These are phyloP conservation scores for Aspergillus latus DNA, from an alignment of 2,329 filamentous ascomycete genomes.

Conservation along the genomic window DNA sequence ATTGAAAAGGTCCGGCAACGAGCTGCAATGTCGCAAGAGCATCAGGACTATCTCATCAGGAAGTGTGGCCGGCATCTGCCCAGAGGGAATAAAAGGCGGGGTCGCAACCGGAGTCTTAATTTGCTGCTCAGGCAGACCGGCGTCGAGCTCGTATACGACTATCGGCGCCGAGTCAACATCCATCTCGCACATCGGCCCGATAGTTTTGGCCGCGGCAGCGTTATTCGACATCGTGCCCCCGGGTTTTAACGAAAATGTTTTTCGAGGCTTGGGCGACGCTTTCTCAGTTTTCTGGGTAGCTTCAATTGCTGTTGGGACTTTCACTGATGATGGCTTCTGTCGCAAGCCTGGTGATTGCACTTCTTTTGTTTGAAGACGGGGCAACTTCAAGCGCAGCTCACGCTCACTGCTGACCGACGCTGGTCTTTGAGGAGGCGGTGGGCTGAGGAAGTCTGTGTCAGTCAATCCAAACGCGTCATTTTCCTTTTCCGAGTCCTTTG, in stretches of 20 bases:
- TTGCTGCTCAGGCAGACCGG: slow-evolving; percentile 22
- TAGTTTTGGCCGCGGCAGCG: slow-evolving; percentile 13
- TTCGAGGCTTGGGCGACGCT: not conserved
- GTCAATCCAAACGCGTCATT: slow-evolving; percentile 16
- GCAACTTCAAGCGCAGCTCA: slow-evolving; percentile 24
- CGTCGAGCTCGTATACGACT: slow-evolving; percentile 37
- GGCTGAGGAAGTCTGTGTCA: slow-evolving; percentile 7
- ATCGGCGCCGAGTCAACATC: slow-evolving; percentile 23
- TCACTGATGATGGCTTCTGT: not conserved
- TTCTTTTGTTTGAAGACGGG: slow-evolving; percentile 28
- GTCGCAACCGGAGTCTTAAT: slow-evolving; percentile 5
- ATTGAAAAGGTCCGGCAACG: slow-evolving; percentile 56
- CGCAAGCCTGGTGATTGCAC: not conserved
- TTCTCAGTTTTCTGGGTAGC: not conserved
- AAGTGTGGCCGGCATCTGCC: slow-evolving; percentile 41
- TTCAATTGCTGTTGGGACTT: not conserved
- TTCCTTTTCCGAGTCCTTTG: slow-evolving; percentile 1
- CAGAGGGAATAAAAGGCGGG: slow-evolving; percentile 18
- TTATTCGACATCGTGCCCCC: slow-evolving; percentile 30
- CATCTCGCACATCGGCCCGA: slow-evolving; percentile 22
- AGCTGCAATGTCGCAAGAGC: slow-evolving; percentile 52
- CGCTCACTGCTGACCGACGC: slow-evolving; percentile 24
- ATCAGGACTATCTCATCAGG: slow-evolving; percentile 53
- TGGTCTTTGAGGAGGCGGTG: slow-evolving; percentile 17
- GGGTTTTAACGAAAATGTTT: slow-evolving; percentile 1